Percentiles rank a stretch among this genome's conserved stretches.
phyloP scores from a whole-genome alignment of 495 filamentous ascomycete species.

The Hypomontagnella submonticulosa region DNA sequence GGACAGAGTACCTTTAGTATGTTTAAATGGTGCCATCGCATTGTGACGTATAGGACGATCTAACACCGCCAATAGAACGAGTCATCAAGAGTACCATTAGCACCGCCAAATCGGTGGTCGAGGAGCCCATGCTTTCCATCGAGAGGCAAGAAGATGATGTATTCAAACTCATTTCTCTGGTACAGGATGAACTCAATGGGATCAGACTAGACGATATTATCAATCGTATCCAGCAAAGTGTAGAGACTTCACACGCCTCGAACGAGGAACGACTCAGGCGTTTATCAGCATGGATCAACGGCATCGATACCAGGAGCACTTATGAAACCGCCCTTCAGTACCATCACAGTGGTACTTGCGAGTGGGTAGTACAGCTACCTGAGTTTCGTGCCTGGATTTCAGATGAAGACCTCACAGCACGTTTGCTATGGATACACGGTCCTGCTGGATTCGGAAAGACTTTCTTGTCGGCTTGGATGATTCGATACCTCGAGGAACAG shows the following conservation, averaged over 20 bases:
- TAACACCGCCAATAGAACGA: background rate
- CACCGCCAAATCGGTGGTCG: slow-evolving; percentile 1
- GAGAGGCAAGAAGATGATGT: slow-evolving; percentile 5
- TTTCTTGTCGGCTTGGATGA: slow-evolving; percentile 2
- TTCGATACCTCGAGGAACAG: background rate
- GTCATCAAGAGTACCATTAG: background rate
- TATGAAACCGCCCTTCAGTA: slow-evolving; percentile 1
- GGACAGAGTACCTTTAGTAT: slow-evolving; percentile 4
- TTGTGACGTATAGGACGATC: background rate
- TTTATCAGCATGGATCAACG: slow-evolving; percentile 1
- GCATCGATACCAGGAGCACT: background rate
- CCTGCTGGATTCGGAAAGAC: slow-evolving; percentile 1
- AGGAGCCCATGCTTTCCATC: slow-evolving; percentile 9
- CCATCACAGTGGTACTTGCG: background rate
- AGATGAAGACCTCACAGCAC: background rate
- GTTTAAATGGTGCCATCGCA: background rate
- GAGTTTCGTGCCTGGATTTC: slow-evolving; percentile 1
- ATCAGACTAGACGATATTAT: background rate
- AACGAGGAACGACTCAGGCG: background rate
- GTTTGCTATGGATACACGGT: background rate
- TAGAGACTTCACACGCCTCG: background rate
- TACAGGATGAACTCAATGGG: slow-evolving; percentile 1
- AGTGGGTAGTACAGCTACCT: background rate
- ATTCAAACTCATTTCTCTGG: background rate
- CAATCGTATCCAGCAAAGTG: background rate